Evolutionary conservation across 495 filamentous ascomycete genomes (phyloP).

Genomic region (Thermothielavioides terrestris): DNA sequence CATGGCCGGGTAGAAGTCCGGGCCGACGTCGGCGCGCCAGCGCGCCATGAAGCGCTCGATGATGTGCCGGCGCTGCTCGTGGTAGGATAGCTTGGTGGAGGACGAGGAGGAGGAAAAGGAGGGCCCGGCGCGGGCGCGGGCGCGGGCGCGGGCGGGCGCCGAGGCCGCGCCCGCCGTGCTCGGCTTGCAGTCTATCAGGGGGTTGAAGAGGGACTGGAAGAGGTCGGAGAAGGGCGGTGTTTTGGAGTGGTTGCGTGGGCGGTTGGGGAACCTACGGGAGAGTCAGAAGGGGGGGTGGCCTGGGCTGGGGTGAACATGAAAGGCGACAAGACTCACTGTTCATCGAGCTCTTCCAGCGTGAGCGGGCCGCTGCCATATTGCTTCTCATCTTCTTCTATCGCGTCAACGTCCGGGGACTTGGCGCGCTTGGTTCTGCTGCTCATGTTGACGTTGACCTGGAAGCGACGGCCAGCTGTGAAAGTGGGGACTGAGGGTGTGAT

Average conservation of each 20-base stretch:
- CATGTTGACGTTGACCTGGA: too few species aligned
- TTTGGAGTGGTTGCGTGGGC: conserved; percentile 67
- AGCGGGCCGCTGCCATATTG: conserved; percentile 39
- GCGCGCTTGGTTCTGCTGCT: conserved; percentile 16
- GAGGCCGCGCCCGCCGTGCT: conserved; percentile 48
- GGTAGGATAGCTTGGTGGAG: conserved; percentile 60
- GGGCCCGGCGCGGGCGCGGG: conserved; percentile 37
- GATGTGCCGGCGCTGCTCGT: conserved; percentile 74
- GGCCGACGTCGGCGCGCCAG: conserved; percentile 81
- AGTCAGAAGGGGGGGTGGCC: conserved; percentile 8
- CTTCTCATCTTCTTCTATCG: conserved; percentile 41
- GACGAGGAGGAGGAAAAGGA: too few species aligned
- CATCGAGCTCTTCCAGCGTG: conserved; percentile 49
- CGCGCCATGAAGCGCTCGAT: conserved; percentile 82
- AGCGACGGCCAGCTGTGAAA: too few species aligned
- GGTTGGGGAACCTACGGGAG: conserved; percentile 62
- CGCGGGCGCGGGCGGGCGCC: conserved; percentile 32
- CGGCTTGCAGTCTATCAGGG: conserved; percentile 75
- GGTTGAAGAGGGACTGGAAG: conserved; percentile 72
- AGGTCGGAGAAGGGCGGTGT: conserved; percentile 82
- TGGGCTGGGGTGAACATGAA: not conserved
- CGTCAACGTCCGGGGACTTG: conserved; percentile 42
- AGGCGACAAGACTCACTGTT: conserved; percentile 60
- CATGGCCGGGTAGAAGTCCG: conserved; percentile 90
- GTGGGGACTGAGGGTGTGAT: too few species aligned